These are phyloP conservation scores for Cyathus striatus DNA, from an alignment of 768 basidiomycete genomes.

Conservation along the genomic window DNA sequence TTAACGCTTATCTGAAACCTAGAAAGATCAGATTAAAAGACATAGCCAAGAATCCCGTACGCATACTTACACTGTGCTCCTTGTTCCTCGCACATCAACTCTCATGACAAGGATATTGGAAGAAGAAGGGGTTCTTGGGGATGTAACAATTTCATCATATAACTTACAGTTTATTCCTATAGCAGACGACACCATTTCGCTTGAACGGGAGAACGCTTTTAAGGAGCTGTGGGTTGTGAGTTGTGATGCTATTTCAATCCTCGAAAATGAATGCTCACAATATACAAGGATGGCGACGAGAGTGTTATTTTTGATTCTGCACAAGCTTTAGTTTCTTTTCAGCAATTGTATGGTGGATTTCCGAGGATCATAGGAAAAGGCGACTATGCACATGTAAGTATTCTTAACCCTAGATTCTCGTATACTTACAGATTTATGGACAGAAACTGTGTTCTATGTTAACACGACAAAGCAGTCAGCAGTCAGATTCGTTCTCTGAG, in stretches of 20 bases:
- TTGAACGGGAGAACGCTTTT: constrained; percentile 84
- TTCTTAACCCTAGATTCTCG: constrained; percentile 1
- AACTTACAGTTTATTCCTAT: constrained; percentile 92
- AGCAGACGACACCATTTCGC: constrained; percentile 87
- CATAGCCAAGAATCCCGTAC: constrained; percentile 68
- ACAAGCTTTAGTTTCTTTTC: constrained; percentile 77
- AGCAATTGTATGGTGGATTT: constrained; percentile 82
- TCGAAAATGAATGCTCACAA: too few species aligned
- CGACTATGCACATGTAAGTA: constrained; percentile 69
- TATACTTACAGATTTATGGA: not conserved
- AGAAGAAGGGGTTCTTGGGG: constrained; percentile 97
- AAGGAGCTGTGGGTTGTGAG: constrained; percentile 89
- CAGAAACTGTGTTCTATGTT: constrained; percentile 78
- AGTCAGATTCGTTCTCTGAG: constrained; percentile 27
- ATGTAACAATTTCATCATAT: constrained; percentile 80
- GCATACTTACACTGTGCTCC: constrained; percentile 80
- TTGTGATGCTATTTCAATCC: too few species aligned
- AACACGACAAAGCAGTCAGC: constrained; percentile 48
- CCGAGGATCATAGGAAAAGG: constrained; percentile 94
- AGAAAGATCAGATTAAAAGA: constrained; percentile 84
- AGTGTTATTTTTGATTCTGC: constrained; percentile 86
- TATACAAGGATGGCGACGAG: constrained; percentile 95
- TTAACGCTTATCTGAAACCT: constrained; percentile 18
- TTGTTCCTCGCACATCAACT: constrained; percentile 85
- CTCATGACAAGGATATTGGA: constrained; percentile 84